A percentile compares a stretch with the other conserved stretches of the same genome.
These are phyloP conservation scores for Ceratocystis harringtonii DNA, from an alignment of 2,329 filamentous ascomycete species.

Conservation along the genomic window DNA sequence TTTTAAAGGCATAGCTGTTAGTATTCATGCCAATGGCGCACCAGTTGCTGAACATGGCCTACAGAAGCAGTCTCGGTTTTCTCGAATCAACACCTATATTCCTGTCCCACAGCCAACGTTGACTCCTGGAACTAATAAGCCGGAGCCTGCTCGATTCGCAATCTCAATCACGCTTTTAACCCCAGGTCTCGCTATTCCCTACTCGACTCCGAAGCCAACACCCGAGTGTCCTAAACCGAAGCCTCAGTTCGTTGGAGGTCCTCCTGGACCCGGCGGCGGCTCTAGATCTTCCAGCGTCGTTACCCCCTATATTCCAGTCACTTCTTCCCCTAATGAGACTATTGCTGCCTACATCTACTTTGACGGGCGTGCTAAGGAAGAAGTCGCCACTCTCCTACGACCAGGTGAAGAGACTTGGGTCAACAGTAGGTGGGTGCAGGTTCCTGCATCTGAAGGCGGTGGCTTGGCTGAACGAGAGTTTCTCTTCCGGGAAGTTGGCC, in stretches of 20 bases:
- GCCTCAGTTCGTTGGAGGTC: slow-evolving; percentile 62
- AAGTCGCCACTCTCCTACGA: slow-evolving; percentile 83
- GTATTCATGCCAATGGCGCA: slow-evolving; percentile 69
- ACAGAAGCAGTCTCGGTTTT: slow-evolving; percentile 80
- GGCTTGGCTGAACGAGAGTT: slow-evolving; percentile 94
- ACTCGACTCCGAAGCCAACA: slow-evolving; percentile 74
- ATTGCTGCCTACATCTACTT: slow-evolving; percentile 99
- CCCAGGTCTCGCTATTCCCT: slow-evolving; percentile 74
- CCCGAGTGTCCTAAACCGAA: slow-evolving; percentile 63
- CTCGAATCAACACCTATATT: slow-evolving; percentile 93
- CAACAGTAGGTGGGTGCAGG: slow-evolving; percentile 92
- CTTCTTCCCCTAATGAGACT: slow-evolving; percentile 85
- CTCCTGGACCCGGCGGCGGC: slow-evolving; percentile 41
- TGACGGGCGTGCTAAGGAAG: slow-evolving; percentile 85
- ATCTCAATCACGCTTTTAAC: slow-evolving; percentile 95
- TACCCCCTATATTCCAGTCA: slow-evolving; percentile 80
- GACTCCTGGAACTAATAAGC: slow-evolving; percentile 45
- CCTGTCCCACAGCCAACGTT: slow-evolving; percentile 82
- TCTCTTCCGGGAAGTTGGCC: slow-evolving; percentile 85
- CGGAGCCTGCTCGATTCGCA: slow-evolving; percentile 89
- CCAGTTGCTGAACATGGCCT: slow-evolving; percentile 87
- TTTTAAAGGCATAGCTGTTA: slow-evolving; percentile 98
- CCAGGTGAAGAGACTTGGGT: slow-evolving; percentile 98
- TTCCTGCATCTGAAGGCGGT: slow-evolving; percentile 79
- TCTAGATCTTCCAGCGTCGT: slow-evolving; percentile 41